Evolutionary conservation across 2,329 filamentous ascomycete genomes (phyloP).

Genomic region (Trichoderma sp.): DNA sequence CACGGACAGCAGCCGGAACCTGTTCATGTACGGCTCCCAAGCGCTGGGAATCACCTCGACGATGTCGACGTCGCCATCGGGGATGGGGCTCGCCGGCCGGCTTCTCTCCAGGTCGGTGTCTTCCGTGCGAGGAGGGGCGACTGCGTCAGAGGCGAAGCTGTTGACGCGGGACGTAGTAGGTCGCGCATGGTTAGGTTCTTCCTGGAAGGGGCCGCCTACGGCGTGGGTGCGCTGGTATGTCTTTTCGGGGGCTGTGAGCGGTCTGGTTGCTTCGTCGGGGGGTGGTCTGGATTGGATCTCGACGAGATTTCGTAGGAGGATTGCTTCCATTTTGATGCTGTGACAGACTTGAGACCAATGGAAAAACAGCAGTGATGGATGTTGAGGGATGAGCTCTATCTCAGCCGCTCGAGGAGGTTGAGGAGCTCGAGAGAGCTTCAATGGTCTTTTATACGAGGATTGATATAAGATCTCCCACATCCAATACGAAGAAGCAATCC

Average conservation of each 20-base stretch:
- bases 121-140: constrained; percentile 25
- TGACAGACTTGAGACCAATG: background rate
- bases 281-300: constrained; percentile 37
- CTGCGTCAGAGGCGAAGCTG: constrained; percentile 22
- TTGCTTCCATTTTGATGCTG: constrained; percentile 39
- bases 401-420: too few species aligned
- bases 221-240: constrained; percentile 46
- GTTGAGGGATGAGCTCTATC: too few species aligned
- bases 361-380: background rate
- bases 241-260: constrained; percentile 40
- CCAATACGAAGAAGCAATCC: background rate
- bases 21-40: constrained; percentile 67
- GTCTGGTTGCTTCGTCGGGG: constrained; percentile 33
- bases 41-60: constrained; percentile 58
- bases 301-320: constrained; percentile 40
- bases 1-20: constrained; percentile 65
- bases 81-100: constrained; percentile 50
- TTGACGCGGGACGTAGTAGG: constrained; percentile 28
- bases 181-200: constrained; percentile 35
- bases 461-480: too few species aligned
- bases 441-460: background rate
- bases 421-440: background rate
- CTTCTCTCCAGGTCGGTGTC: constrained; percentile 55
- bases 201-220: constrained; percentile 41
- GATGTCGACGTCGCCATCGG: constrained; percentile 41